phyloP scores from a whole-genome alignment of 208 protist species.

The Leishmania lainsoni region DNA sequence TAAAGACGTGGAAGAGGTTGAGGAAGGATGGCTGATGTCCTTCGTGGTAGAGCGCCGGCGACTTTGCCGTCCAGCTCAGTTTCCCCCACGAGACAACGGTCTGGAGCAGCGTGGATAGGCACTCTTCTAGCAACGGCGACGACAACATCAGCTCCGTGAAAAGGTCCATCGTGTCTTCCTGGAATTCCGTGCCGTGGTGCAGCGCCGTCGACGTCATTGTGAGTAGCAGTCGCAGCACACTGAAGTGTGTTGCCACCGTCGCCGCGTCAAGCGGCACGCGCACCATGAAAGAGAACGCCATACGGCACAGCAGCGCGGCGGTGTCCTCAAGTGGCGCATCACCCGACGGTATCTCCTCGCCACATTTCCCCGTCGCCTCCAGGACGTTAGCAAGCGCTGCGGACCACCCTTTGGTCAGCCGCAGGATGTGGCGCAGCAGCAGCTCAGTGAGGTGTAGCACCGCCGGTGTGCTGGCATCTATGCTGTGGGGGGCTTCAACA shows the following conservation, averaged over 20 bases:
- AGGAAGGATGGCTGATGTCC: conserved; percentile 36
- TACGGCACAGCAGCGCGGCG: conserved; percentile 43
- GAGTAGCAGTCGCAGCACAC: conserved; percentile 62
- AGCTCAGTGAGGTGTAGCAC: conserved; percentile 56
- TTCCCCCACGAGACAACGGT: conserved; percentile 61
- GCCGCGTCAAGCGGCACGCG: conserved; percentile 32
- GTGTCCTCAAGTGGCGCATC: conserved; percentile 17
- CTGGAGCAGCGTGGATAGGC: conserved; percentile 50
- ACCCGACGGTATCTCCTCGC: background rate
- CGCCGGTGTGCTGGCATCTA: conserved; percentile 30
- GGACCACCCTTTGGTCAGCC: conserved; percentile 36
- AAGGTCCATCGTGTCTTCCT: conserved; percentile 61
- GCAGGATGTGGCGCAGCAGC: conserved; percentile 59
- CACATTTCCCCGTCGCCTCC: conserved; percentile 14
- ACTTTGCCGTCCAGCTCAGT: conserved; percentile 8
- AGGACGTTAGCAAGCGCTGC: conserved; percentile 43
- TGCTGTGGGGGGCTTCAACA: conserved; percentile 27
- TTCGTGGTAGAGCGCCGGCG: conserved; percentile 47
- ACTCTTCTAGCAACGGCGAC: conserved; percentile 34
- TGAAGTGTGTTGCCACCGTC: conserved; percentile 57
- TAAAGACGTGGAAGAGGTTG: conserved; percentile 49
- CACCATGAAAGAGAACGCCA: conserved; percentile 50
- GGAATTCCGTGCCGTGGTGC: conserved; percentile 62
- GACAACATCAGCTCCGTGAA: conserved; percentile 81
- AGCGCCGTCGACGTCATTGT: conserved; percentile 80